Percentiles rank a stretch among this genome's conserved stretches.
Conservation (phyloP, 2,329 filamentous ascomycete genomes). For the Trematosphaeria pertusa region DNA sequence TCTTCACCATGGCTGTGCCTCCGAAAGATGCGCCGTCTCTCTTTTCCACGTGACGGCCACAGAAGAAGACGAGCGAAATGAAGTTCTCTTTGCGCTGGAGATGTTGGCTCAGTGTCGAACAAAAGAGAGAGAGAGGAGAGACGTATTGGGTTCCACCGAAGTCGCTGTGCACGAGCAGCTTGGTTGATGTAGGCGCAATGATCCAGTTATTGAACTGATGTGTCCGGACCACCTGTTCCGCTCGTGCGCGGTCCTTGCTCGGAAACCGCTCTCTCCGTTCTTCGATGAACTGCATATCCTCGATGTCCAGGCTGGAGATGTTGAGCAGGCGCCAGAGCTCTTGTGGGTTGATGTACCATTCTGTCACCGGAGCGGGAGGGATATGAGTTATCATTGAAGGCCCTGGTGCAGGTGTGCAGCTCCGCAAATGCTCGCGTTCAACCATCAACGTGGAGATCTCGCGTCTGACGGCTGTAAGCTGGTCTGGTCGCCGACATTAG, state of each 20-base stretch:
- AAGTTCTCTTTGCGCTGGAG: slow-evolving; percentile 3
- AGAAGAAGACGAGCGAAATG: slow-evolving; percentile 6
- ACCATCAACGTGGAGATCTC: background rate
- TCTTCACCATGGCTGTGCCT: slow-evolving; percentile 3
- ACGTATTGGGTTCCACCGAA: background rate
- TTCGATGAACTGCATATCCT: background rate
- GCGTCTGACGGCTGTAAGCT: background rate
- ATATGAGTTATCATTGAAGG: background rate
- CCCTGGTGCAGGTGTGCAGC: background rate
- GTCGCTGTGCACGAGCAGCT: slow-evolving; percentile 9
- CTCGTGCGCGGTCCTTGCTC: slow-evolving; percentile 1
- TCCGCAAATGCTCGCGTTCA: background rate
- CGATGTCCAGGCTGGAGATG: background rate
- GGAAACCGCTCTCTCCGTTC: slow-evolving; percentile 4
- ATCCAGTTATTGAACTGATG: slow-evolving; percentile 9
- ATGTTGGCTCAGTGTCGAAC: background rate
- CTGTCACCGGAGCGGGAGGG: background rate
- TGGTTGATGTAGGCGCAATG: slow-evolving; percentile 2
- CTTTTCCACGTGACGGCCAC: slow-evolving; percentile 4
- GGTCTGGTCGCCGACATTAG: background rate
- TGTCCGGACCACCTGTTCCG: slow-evolving; percentile 9
- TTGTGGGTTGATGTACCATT: background rate
- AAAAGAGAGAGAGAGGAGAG: slow-evolving; percentile 11
- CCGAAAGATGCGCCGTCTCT: background rate
- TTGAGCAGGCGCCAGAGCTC: slow-evolving; percentile 5